Base-by-base conservation (phyloP, 2,329 filamentous ascomycete species). In the Exutisphaerella laricina region DNA sequence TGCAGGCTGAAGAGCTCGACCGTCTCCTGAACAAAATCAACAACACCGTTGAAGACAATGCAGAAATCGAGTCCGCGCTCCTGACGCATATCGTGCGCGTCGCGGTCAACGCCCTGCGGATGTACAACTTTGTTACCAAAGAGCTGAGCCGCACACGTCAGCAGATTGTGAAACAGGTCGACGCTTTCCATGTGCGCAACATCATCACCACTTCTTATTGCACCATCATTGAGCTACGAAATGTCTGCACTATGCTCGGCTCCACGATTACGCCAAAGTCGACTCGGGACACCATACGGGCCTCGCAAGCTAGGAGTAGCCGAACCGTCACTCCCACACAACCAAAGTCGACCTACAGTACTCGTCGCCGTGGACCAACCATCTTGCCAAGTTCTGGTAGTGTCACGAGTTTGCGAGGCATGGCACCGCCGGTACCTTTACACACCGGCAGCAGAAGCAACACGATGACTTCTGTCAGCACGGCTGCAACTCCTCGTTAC, bases 401-500 rank as follows among this genome's bases (percentile, higher is more conserved):
- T 34, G 57, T 47, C 25, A 59, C 58, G 30, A 62, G 58, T 41
- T 47, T 65, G 10, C 59, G 55, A 12, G 61, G 59, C 23, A 63
- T 62, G 47, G 53, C 63, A 39, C 63, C 66, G 25, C 66, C 70
- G 1, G 63, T 70, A n/a, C 54, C 70, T 23, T 60, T 71, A 43
- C 68, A 68, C 42, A 63, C 64, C 14, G 74, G 69, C 38, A 78
- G 75, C 53, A 68, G 75, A 33, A 73, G 72, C 8, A 77, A 75
- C 54, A 73, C 72, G 10, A 61, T 73, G 63, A 69, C 66, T 2
- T 70, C 74, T 4, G 23, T 53, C 18, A 55, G 54, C 43, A 66
- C 66, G 13, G 59, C 66, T 5, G 64, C 62, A n/a, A 94, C 87
- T 1, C 87, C 88, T 33, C 80, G 85, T 17, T 94, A 87, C 5